Percentiles rank a stretch among this genome's conserved stretches.
Evolutionary conservation across 2,329 filamentous ascomycete genomes (phyloP).

Genomic region (Colletotrichum orbiculare): DNA sequence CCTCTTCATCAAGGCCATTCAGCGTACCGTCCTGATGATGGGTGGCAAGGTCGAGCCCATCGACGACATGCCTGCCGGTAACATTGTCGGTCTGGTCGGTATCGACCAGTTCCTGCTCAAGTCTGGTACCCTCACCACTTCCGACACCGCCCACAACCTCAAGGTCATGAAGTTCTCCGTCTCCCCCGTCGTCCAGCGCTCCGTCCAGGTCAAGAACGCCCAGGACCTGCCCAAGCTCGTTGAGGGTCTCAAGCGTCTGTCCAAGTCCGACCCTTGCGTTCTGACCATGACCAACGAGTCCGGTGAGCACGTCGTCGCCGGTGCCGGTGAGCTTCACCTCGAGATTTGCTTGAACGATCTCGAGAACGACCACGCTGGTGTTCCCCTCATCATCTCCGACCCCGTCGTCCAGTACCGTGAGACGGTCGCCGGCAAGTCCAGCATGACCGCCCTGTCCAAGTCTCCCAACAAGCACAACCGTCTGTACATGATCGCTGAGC

Average conservation of each 20-base stretch:
- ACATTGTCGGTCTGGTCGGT: slow-evolving; percentile 99
- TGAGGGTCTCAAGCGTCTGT: slow-evolving; percentile 99
- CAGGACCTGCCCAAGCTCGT: slow-evolving; percentile 99
- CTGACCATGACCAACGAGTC: slow-evolving; percentile 89
- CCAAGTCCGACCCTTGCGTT: slow-evolving; percentile 99
- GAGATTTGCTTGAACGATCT: slow-evolving; percentile 99
- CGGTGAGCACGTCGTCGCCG: slow-evolving; percentile 98
- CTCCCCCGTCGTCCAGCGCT: slow-evolving; percentile 97
- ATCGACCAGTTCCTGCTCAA: slow-evolving; percentile 99
- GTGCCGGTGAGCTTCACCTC: slow-evolving; percentile 98
- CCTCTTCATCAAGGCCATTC: slow-evolving; percentile 98
- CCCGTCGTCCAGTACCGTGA: slow-evolving; percentile 99
- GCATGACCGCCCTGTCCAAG: slow-evolving; percentile 98
- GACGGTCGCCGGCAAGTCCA: slow-evolving; percentile 85
- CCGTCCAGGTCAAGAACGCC: slow-evolving; percentile 99
- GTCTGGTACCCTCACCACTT: slow-evolving; percentile 98
- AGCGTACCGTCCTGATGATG: slow-evolving; percentile 99
- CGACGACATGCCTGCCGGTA: slow-evolving; percentile 98
- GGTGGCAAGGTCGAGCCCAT: slow-evolving; percentile 99
- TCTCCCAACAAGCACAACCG: slow-evolving; percentile 99
- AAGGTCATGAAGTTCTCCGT: slow-evolving; percentile 99
- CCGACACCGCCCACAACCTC: slow-evolving; percentile 98
- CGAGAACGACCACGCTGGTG: slow-evolving; percentile 98
- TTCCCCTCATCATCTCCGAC: slow-evolving; percentile 97
- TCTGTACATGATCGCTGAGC: slow-evolving; percentile 95